Conservation (phyloP, 345 rosid genomes). For the Salix caprea region DNA sequence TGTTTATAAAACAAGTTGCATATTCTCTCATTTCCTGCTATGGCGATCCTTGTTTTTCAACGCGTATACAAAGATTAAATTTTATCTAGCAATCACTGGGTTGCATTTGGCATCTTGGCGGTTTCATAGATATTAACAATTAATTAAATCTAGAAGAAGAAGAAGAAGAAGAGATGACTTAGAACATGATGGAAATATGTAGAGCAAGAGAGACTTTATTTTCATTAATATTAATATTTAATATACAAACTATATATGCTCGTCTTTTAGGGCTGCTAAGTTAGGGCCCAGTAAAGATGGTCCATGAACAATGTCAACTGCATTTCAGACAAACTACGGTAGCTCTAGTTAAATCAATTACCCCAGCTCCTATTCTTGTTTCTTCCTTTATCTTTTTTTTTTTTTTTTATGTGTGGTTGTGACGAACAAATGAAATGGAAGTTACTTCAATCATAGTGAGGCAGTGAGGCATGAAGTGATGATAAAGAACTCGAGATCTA, state of each 20-base stretch:
- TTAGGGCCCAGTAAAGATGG: background rate
- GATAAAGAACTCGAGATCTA: too few species aligned
- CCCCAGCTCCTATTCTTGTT: background rate
- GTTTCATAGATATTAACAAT: background rate
- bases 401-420: background rate
- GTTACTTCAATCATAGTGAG: background rate
- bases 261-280: background rate
- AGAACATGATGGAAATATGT: background rate
- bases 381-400: background rate
- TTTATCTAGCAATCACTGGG: too few species aligned
- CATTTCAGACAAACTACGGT: background rate
- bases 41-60: background rate
- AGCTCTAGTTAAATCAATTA: background rate
- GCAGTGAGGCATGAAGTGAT: too few species aligned
- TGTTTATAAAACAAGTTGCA: background rate
- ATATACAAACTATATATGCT: background rate
- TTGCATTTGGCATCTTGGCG: background rate
- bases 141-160: background rate
- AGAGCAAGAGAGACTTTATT: background rate
- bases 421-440: background rate
- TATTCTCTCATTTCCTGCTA: background rate
- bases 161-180: background rate
- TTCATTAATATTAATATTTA: background rate
- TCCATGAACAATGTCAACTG: background rate
- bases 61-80: background rate